Conservation (phyloP, 179 eudicot genomes). For the Patellifolia procumbens region DNA sequence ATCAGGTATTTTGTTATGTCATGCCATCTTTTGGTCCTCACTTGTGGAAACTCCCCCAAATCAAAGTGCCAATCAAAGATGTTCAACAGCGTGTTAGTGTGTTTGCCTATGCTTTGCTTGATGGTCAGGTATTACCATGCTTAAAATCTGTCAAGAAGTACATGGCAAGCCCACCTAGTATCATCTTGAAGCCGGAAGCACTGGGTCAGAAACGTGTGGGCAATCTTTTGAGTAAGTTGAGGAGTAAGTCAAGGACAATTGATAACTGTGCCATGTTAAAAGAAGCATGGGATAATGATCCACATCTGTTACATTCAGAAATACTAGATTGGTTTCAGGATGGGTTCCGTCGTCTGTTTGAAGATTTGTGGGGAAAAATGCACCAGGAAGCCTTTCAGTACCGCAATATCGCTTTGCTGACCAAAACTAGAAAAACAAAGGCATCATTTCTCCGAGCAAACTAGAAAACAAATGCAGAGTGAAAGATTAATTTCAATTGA, state of each 20-base stretch:
- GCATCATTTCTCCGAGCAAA: too few relatives aligned
- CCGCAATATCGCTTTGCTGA: slow-evolving; percentile 43
- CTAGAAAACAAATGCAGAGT: neutral
- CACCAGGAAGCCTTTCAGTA: slow-evolving; percentile 49
- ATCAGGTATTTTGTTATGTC: slow-evolving; percentile 62
- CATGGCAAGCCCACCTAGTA: slow-evolving; percentile 60
- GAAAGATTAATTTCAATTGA: neutral
- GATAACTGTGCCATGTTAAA: slow-evolving; percentile 55
- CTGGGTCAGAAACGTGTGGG: slow-evolving; percentile 72
- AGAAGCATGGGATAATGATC: slow-evolving; percentile 61
- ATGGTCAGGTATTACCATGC: slow-evolving; percentile 85
- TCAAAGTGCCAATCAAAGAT: slow-evolving; percentile 57
- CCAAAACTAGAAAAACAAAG: slow-evolving; percentile 17
- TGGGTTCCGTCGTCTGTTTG: slow-evolving; percentile 46
- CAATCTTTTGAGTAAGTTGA: slow-evolving; percentile 62
- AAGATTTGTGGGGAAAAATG: slow-evolving; percentile 68
- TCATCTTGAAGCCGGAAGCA: slow-evolving; percentile 72
- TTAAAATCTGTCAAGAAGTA: slow-evolving; percentile 44
- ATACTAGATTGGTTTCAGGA: slow-evolving; percentile 71
- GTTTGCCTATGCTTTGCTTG: slow-evolving; percentile 79
- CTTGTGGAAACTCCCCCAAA: slow-evolving; percentile 66
- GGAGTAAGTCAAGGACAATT: slow-evolving; percentile 43
- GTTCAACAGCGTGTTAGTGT: slow-evolving; percentile 44
- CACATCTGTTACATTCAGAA: slow-evolving; percentile 53
- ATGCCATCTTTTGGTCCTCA: slow-evolving; percentile 69